These are phyloP conservation scores for Xylaria palmicola DNA, from an alignment of 495 filamentous ascomycete genomes.

Conservation along the genomic window DNA sequence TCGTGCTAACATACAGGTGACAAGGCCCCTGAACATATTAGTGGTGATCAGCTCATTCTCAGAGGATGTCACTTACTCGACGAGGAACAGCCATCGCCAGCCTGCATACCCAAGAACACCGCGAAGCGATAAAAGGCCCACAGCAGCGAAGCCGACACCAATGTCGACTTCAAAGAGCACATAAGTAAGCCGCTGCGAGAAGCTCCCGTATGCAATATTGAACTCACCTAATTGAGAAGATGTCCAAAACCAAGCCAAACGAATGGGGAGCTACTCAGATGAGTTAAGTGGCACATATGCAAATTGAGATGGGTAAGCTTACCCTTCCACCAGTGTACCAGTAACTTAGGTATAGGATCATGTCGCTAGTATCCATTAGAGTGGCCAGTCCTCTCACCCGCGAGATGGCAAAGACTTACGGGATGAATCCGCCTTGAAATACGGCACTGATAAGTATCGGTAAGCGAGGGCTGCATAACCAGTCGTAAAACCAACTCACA, in stretches of 20 bases:
- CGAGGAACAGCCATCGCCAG: constrained; percentile 71
- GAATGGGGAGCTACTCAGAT: constrained; percentile 21
- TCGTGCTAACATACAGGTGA: constrained; percentile 20
- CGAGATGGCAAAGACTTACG: constrained; percentile 24
- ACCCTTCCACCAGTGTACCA: constrained; percentile 25
- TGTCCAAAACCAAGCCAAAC: constrained; percentile 27
- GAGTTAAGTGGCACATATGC: neutral
- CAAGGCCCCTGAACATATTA: constrained; percentile 19
- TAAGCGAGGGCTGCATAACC: constrained; percentile 3
- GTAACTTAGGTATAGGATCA: constrained; percentile 27
- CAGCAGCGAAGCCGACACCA: constrained; percentile 66
- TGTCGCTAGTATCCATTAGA: constrained; percentile 18
- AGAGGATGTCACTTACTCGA: constrained; percentile 31
- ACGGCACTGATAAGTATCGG: constrained; percentile 33
- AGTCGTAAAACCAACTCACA: constrained; percentile 43
- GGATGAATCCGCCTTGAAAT: constrained; percentile 72
- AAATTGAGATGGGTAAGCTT: neutral
- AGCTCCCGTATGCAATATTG: neutral
- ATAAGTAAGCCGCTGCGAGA: neutral
- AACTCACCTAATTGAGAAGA: constrained; percentile 25
- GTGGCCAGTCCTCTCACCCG: neutral
- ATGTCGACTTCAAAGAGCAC: constrained; percentile 51
- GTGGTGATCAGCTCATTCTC: neutral
- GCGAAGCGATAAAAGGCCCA: constrained; percentile 67
- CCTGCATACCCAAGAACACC: constrained; percentile 57